phyloP scores from a whole-genome alignment of 371 early-diverging fungal species.

The Thermomucor indicae-seudaticae region DNA sequence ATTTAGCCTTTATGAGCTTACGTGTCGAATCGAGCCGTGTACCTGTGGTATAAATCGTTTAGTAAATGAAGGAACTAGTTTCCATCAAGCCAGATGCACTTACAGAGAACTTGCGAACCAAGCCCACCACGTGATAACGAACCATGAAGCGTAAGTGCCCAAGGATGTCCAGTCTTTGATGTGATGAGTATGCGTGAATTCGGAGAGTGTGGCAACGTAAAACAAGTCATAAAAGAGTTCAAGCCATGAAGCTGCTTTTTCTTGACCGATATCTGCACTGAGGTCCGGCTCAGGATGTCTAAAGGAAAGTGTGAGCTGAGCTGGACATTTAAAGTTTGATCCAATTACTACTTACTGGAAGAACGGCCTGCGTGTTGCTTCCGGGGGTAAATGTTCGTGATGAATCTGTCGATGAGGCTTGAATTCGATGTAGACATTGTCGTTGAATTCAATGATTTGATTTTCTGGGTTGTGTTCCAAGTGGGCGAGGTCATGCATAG shows the following conservation, averaged over 20 bases:
- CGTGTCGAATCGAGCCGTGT: conserved; percentile 58
- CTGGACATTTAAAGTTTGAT: not conserved
- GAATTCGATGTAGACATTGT: conserved; percentile 42
- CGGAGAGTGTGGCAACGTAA: conserved; percentile 54
- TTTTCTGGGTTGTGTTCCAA: conserved; percentile 23
- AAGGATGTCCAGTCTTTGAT: conserved; percentile 53
- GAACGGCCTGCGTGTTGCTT: conserved; percentile 36
- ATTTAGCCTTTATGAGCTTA: too few species aligned
- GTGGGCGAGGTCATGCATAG: conserved; percentile 8
- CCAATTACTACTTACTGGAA: conserved; percentile 26
- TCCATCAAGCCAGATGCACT: conserved; percentile 1
- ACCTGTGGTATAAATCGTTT: conserved; percentile 17
- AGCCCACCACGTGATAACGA: conserved; percentile 59
- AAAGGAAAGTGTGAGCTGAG: not conserved
- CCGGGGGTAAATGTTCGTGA: conserved; percentile 6
- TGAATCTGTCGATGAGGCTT: conserved; percentile 26
- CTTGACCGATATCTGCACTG: conserved; percentile 48
- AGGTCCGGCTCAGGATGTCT: conserved; percentile 44
- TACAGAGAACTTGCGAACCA: conserved; percentile 50
- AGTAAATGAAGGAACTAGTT: not conserved
- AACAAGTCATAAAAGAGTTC: conserved; percentile 60
- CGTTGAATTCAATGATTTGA: conserved; percentile 36
- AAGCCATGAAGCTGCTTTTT: conserved; percentile 47
- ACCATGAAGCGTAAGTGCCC: conserved; percentile 53
- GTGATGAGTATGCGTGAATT: conserved; percentile 55